Base-by-base conservation (phyloP, 345 rosid species). In the Xanthoceras sorbifolium region DNA sequence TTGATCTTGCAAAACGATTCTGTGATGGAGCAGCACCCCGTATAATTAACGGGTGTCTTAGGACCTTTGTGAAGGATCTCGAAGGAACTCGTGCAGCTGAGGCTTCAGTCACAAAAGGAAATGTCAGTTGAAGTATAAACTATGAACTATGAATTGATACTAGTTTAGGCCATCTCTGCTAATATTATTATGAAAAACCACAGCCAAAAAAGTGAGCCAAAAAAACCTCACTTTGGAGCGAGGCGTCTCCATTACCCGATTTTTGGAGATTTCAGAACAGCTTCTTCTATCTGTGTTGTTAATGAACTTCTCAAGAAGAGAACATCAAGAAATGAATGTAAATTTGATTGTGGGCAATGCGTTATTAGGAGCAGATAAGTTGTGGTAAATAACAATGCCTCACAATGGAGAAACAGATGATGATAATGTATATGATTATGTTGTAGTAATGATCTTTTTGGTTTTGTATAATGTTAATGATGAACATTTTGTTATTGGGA, bases 1-100 rank as follows among this genome's bases (percentile, higher is more conserved):
- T 95, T 65, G 99, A 95, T 87, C 97, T 95, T 64, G 97, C 98
- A 20, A 95, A 95, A 75, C 88, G 99, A 73, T 95, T 95, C 84
- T 95, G 99, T 28, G 97, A 95, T 66, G 99, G 99, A 66, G 82
- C 96, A 29, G 99, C 96, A 5, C 98, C 97, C 25, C 93, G 99
- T 40, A 80, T 90, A 63, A 93, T 95, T 71, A 95, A 95, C 12
- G 99, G 98, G 48, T 95, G 99, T 80, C 88, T 95, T 20, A 80
- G 99, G 77, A 93, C 94, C 60, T 95, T 89, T 74, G 82, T 93
- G 77, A 92, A 88, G 81, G 92, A 87, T 65, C 72, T 79, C 12
- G 68, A 82, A 64, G 86, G 75, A 77, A 77, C 66, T 32, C 28
- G 71, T 64, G 40, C 64, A 42, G 64, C 79, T 72, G 80, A 73